These are phyloP conservation scores for Pleurotus tuoliensis DNA, from an alignment of 768 basidiomycete species.

Conservation along the genomic window DNA sequence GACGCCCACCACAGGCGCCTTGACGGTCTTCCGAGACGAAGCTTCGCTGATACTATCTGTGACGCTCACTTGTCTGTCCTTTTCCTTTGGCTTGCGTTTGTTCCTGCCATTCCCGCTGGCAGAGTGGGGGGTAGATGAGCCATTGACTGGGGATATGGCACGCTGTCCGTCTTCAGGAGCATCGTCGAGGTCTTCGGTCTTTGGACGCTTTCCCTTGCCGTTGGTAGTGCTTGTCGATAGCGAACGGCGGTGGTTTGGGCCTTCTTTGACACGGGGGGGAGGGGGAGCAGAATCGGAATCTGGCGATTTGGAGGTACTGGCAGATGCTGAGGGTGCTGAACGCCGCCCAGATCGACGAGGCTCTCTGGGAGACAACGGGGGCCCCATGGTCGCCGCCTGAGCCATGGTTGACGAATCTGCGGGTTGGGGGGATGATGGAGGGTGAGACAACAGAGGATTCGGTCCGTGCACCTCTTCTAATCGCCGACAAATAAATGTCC, in stretches of 20 bases:
- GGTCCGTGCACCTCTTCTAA: constrained; percentile 9
- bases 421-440: constrained; percentile 6
- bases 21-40: constrained; percentile 8
- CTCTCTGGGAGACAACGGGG: constrained; percentile 73
- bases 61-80: constrained; percentile 28
- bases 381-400: constrained; percentile 68
- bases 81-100: constrained; percentile 71
- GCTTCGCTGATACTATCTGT: constrained; percentile 22
- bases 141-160: constrained; percentile 21
- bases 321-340: constrained; percentile 61
- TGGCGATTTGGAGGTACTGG: constrained; percentile 70
- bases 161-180: constrained; percentile 53
- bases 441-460: constrained; percentile 8
- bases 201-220: constrained; percentile 55
- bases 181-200: constrained; percentile 74
- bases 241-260: constrained; percentile 38
- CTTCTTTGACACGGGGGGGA: constrained; percentile 31
- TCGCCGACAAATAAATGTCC: constrained; percentile 8
- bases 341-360: constrained; percentile 76
- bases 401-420: constrained; percentile 40
- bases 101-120: constrained; percentile 31
- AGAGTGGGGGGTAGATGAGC: constrained; percentile 25
- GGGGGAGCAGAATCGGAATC: constrained; percentile 58
- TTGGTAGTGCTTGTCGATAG: constrained; percentile 34
- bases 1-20: constrained; percentile 9